These are phyloP conservation scores for Neoboletus brunneissimus DNA, from an alignment of 768 basidiomycete genomes.

Conservation along the genomic window DNA sequence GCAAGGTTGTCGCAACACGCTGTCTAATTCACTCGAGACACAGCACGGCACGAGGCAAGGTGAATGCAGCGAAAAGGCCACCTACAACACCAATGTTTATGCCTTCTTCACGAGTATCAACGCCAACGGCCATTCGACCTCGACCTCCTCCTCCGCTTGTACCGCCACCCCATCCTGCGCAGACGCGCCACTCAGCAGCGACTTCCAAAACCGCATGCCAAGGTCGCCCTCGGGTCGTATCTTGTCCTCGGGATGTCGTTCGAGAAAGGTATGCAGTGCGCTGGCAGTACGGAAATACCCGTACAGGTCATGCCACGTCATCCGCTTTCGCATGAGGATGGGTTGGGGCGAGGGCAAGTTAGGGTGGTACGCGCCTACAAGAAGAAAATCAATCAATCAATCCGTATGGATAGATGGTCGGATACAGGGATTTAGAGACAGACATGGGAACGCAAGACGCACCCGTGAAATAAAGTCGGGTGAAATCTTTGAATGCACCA, in stretches of 20 bases:
- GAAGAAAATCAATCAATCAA: no score
- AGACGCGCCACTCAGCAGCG: slow-evolving; percentile 42
- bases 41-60: background rate
- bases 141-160: slow-evolving; percentile 28
- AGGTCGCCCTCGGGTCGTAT: slow-evolving; percentile 55
- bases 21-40: no score
- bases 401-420: background rate
- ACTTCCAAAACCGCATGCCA: slow-evolving; percentile 58
- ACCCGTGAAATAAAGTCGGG: slow-evolving; percentile 62
- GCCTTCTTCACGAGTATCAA: slow-evolving; percentile 22
- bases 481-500: slow-evolving; percentile 39
- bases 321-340: slow-evolving; percentile 55
- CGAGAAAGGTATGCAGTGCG: slow-evolving; percentile 65
- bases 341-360: slow-evolving; percentile 31
- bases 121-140: slow-evolving; percentile 46
- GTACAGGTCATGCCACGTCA: slow-evolving; percentile 65
- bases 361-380: slow-evolving; percentile 41
- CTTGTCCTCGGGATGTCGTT: slow-evolving; percentile 57
- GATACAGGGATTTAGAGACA: no score
- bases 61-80: background rate
- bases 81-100: background rate
- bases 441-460: slow-evolving; percentile 3
- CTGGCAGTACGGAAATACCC: slow-evolving; percentile 72
- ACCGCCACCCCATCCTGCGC: slow-evolving; percentile 19
- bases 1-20: background rate